Evolutionary conservation across 2,329 filamentous ascomycete species (phyloP).

Genomic region (Aureobasidium musti): DNA sequence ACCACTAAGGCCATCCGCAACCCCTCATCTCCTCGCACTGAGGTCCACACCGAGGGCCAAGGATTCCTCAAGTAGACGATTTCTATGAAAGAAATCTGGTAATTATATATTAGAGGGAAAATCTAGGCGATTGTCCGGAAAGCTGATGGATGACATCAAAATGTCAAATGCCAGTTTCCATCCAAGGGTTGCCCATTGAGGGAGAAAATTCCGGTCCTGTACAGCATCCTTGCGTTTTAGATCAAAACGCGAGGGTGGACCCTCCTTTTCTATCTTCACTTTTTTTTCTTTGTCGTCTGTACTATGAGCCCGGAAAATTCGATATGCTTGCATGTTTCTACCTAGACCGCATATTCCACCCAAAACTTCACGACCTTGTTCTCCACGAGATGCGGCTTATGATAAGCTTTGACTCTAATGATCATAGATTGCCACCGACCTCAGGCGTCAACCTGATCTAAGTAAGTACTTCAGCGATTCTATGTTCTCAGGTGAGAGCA

Average conservation of each 20-base stretch:
- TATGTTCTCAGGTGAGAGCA: background rate
- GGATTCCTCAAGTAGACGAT: conserved; percentile 18
- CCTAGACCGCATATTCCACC: background rate
- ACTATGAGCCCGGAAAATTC: conserved; percentile 30
- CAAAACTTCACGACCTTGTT: background rate
- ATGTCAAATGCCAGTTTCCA: conserved; percentile 7
- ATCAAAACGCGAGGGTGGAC: conserved; percentile 10
- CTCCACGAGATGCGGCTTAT: background rate
- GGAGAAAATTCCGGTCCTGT: conserved; percentile 28
- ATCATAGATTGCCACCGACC: conserved; percentile 23
- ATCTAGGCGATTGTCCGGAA: conserved; percentile 12
- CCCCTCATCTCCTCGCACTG: conserved; percentile 27
- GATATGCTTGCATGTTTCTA: conserved; percentile 29
- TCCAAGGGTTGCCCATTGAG: conserved; percentile 4
- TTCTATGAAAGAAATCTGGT: conserved; percentile 13
- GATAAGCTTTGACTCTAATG: background rate
- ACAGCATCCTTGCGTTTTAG: conserved; percentile 27
- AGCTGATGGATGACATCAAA: conserved; percentile 17
- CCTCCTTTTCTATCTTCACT: conserved; percentile 17
- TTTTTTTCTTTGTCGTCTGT: conserved; percentile 29
- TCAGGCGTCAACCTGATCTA: background rate
- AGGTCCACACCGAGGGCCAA: conserved; percentile 24
- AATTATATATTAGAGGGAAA: conserved; percentile 26
- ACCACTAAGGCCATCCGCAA: conserved; percentile 27
- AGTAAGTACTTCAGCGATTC: too few species aligned